Base-by-base conservation (phyloP, 768 basidiomycete species). In the Lactarius hatsudake region DNA sequence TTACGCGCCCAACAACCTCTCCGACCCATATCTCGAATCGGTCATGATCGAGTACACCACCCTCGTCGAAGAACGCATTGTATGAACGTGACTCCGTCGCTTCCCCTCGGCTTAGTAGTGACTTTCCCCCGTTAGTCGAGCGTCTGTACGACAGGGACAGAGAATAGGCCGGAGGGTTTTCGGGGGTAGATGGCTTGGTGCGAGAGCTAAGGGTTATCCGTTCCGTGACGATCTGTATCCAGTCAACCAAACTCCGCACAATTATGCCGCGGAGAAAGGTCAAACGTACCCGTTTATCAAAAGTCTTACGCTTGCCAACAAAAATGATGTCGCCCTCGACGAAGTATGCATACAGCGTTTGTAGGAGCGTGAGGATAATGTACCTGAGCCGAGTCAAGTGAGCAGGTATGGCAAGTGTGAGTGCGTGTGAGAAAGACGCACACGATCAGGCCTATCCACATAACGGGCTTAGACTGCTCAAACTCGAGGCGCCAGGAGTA, bases 401-500 rank as follows among this genome's bases (percentile, higher is more conserved):
- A 66, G 34, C 26, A 45, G 17, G 30, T 55, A 56, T 5, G n/a
- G n/a, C 40, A 63, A 55, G 45, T 38, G 63, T 20, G 40, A 26
- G 63, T 65, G 57, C 61, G 62, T 67, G 62, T 59, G 64, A 51
- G 28, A 32, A 61, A 54, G 36, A 84, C 92, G 74, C 77, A 91
- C 93, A 87, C 66, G 63, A 88, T 84, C 72, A 97, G 84, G 2
- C 94, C 94, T 10, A 83, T 81, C 82, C 87, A 89, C 23, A 96
- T 86, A 38, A 85, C 86, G 13, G 86, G 83, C 78, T 97, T 96
- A 68, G 90, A 87, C 75, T 88, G 84, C 76, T 96, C 92, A 75
- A 96, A 98, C n/a, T 91, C 90, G 55, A 89, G 79, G 73, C 90
- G 88, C 78, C 88, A 94, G 40, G 93, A 92, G 73, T 96, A 96